These are phyloP conservation scores for Bacidia rubella DNA, from an alignment of 495 filamentous ascomycete species.

Conservation along the genomic window DNA sequence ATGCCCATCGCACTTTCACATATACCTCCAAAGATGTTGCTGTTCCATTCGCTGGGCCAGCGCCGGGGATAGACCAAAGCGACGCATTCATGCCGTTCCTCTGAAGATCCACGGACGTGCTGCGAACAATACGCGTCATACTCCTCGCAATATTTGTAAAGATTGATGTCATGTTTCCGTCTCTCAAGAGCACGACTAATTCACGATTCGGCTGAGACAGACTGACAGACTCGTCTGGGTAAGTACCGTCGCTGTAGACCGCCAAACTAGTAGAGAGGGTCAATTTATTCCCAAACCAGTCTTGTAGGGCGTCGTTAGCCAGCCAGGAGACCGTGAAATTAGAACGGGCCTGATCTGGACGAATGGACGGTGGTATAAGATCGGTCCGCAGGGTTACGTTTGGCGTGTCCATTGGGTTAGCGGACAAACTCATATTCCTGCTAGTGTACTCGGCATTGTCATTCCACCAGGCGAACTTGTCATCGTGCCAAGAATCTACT, in stretches of 20 bases:
- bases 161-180: not conserved
- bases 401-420: too few species aligned
- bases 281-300: not conserved
- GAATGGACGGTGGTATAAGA: not conserved
- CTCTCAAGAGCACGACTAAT: not conserved
- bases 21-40: constrained; percentile 1
- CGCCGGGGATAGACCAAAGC: not conserved
- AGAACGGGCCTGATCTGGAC: not conserved
- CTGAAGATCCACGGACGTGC: not conserved
- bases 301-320: not conserved
- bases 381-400: not conserved
- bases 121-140: not conserved
- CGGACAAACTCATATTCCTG: too few species aligned
- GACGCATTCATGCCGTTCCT: not conserved
- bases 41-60: not conserved
- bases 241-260: not conserved
- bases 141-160: not conserved
- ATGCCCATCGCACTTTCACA: constrained; percentile 4
- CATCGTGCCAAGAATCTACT: not conserved
- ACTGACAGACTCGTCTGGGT: not conserved
- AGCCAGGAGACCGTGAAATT: not conserved
- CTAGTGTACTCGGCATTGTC: not conserved
- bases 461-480: not conserved
- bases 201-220: not conserved
- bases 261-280: not conserved